phyloP scores from a whole-genome alignment of 495 filamentous ascomycete species.

The Coniosporium apollinis region DNA sequence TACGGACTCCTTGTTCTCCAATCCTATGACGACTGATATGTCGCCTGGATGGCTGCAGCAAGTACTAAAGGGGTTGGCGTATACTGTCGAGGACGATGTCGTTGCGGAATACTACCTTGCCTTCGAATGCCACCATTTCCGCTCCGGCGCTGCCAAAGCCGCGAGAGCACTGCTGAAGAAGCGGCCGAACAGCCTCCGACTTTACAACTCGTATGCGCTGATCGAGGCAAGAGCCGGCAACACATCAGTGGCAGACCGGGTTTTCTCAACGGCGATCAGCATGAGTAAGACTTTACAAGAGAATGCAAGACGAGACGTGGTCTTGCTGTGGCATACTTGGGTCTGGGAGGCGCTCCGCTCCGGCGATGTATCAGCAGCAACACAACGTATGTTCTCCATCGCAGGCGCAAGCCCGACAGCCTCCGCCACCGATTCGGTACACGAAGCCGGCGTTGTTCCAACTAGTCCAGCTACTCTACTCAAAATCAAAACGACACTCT shows the following conservation, averaged over 20 bases:
- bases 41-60: conserved; percentile 30
- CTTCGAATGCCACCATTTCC: conserved; percentile 42
- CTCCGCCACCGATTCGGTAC: not conserved
- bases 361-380: conserved; percentile 28
- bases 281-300: conserved; percentile 32
- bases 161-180: conserved; percentile 58
- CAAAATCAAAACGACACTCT: not conserved
- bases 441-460: not conserved
- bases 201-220: conserved; percentile 68
- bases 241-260: conserved; percentile 35
- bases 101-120: conserved; percentile 59
- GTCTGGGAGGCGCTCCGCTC: conserved; percentile 48
- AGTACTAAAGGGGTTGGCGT: conserved; percentile 40
- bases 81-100: conserved; percentile 25
- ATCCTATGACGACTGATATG: not conserved
- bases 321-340: conserved; percentile 54
- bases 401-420: conserved; percentile 11
- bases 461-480: conserved; percentile 3
- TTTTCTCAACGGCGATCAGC: conserved; percentile 48
- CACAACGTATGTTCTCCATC: conserved; percentile 31
- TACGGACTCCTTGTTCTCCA: not conserved
- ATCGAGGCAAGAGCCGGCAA: conserved; percentile 47
- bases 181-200: conserved; percentile 40
- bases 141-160: conserved; percentile 29
- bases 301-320: conserved; percentile 23